Base-by-base conservation (phyloP, 306 rosid species). In the Fragaria iinumae region DNA sequence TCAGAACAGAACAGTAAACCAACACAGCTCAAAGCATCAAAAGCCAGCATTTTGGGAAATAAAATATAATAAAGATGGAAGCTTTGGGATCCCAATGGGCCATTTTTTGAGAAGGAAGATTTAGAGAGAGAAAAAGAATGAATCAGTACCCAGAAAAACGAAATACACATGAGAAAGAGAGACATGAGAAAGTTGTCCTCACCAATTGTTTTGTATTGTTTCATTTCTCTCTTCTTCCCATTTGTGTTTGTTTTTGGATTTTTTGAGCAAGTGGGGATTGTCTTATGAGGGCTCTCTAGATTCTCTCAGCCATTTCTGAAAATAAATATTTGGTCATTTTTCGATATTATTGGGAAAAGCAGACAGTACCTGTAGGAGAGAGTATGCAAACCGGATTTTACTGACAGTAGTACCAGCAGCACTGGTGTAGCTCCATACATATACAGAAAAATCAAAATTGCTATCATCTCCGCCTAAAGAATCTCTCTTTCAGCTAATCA, bases 31-130 rank as follows among this genome's bases (percentile, higher is more conserved):
- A 44, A 44, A 48, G 11, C 82, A 82, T 81, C 76, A 82, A 87
- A 87, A 83, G 81, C n/a, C 83, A 25, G 81, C 79, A 73, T 77
- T 77, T 36, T 45, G 48, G 41, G 45, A 73, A 72, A 69, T 13
- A 83, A 84, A 83, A 65, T 65, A 34, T 36, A 65, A 38, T 44
- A 87, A 83, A 79, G 80, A 67, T 83, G 82, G 81, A 83, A 80
- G 45, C 71, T 86, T 91, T 82, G 89, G 89, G 92, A 88, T 88
- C 94, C 83, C 81, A 53, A 85, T 84, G 88, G 88, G 86, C 83
- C 92, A 91, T 43, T 86, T 86, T 88, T 85, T 81, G 8, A 83
- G 85, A 60, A 80, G 78, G 86, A 80, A 86, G 92, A 89, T 86
- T 80, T 73, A 68, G 79, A 79, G 79, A 86, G 67, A 78, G 80